Evolutionary conservation across 2,329 filamentous ascomycete species (phyloP).

Genomic region (Karstenula rhodostoma): DNA sequence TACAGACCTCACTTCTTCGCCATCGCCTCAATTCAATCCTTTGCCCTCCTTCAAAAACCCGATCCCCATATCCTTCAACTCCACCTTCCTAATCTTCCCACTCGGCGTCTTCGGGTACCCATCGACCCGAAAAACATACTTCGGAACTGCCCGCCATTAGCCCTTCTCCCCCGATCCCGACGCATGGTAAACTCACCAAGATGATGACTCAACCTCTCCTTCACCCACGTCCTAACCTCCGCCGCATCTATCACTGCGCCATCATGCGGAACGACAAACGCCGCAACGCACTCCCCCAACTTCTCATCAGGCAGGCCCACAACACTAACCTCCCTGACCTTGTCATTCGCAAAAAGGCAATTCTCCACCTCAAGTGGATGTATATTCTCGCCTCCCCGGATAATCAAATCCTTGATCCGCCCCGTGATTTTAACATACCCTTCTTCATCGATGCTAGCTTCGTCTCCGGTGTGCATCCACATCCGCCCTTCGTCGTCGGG

Average conservation of each 20-base stretch:
- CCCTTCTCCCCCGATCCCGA: background rate
- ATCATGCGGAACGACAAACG: conserved; percentile 72
- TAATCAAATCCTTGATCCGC: conserved; percentile 94
- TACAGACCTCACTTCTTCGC: background rate
- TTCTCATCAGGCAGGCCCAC: conserved; percentile 82
- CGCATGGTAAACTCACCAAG: conserved; percentile 57
- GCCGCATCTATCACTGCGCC: conserved; percentile 55
- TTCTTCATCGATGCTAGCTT: conserved; percentile 81
- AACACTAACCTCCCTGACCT: conserved; percentile 78
- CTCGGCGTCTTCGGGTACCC: conserved; percentile 95
- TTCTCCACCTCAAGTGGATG: conserved; percentile 94
- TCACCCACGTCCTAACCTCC: conserved; percentile 76
- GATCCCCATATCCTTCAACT: conserved; percentile 72
- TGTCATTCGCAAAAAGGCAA: conserved; percentile 76
- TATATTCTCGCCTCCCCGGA: conserved; percentile 94
- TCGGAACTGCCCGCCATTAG: conserved; percentile 67
- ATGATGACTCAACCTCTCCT: conserved; percentile 74
- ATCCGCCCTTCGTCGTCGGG: conserved; percentile 63
- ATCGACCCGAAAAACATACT: conserved; percentile 85
- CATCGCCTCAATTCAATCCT: conserved; percentile 20
- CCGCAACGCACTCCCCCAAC: conserved; percentile 87
- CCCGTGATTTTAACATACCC: conserved; percentile 91
- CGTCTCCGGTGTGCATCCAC: conserved; percentile 95
- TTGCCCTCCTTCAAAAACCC: conserved; percentile 33
- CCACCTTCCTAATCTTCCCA: conserved; percentile 97